phyloP scores from a whole-genome alignment of 495 filamentous ascomycete species.

The Trichoderma virens region DNA sequence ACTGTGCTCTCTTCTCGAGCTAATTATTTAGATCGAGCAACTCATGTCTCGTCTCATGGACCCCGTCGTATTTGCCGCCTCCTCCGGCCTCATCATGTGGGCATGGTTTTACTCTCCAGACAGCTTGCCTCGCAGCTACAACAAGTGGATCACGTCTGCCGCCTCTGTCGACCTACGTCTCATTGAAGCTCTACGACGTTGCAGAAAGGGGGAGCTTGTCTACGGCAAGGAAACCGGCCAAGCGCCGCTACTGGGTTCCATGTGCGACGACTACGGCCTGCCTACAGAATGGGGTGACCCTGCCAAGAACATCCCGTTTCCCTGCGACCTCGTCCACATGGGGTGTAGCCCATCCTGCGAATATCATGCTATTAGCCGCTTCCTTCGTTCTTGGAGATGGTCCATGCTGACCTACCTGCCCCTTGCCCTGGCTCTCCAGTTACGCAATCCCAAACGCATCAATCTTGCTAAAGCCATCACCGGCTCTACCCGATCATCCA shows the following conservation, averaged over 20 bases:
- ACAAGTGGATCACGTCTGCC: slow-evolving; percentile 74
- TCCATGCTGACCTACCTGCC: slow-evolving; percentile 76
- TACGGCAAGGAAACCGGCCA: slow-evolving; percentile 78
- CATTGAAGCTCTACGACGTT: slow-evolving; percentile 63
- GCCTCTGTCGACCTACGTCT: slow-evolving; percentile 75
- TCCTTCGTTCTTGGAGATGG: slow-evolving; percentile 63
- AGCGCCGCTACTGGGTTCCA: slow-evolving; percentile 57
- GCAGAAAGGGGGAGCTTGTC: slow-evolving; percentile 51
- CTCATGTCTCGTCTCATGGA: slow-evolving; percentile 50
- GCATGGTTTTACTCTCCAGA: slow-evolving; percentile 74
- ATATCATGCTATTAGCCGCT: slow-evolving; percentile 63
- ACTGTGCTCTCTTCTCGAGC: slow-evolving; percentile 8
- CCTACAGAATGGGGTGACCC: slow-evolving; percentile 74
- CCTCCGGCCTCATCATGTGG: slow-evolving; percentile 82
- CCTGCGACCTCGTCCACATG: slow-evolving; percentile 86
- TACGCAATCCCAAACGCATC: slow-evolving; percentile 41
- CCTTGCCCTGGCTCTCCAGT: slow-evolving; percentile 58
- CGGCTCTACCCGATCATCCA: slow-evolving; percentile 64
- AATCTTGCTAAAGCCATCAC: slow-evolving; percentile 41
- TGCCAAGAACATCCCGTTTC: slow-evolving; percentile 61
- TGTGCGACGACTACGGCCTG: slow-evolving; percentile 68
- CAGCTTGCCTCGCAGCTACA: slow-evolving; percentile 66
- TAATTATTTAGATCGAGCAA: slow-evolving; percentile 32
- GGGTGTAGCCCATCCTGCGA: slow-evolving; percentile 71
- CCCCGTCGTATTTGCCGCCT: slow-evolving; percentile 66